A percentile compares a stretch with the other conserved stretches of the same genome.
Evolutionary conservation across 1,284 basidiomycete species (phyloP).

Genomic region (Ceratobasidium theobromae): DNA sequence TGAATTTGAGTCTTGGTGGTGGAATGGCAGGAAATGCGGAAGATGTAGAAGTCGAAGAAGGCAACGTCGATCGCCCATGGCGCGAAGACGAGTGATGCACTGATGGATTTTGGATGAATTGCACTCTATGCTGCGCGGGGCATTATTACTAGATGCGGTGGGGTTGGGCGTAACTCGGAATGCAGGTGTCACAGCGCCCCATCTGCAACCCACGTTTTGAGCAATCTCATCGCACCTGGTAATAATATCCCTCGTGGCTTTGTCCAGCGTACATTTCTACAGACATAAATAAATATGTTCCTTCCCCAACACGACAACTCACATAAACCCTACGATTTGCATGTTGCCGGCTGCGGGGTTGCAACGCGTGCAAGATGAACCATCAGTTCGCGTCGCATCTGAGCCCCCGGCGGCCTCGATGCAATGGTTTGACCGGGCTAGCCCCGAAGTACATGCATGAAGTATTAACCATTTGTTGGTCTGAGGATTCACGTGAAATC

Average conservation of each 20-base stretch:
- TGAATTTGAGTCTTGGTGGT: slow-evolving; percentile 48
- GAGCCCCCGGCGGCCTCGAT: too few species aligned
- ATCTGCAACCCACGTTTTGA: background rate
- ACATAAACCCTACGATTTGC: too few species aligned
- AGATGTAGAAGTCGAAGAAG: slow-evolving; percentile 48
- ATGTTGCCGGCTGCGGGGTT: too few species aligned
- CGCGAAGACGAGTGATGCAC: slow-evolving; percentile 44
- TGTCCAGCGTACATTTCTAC: background rate
- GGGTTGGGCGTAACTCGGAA: background rate
- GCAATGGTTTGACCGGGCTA: too few species aligned
- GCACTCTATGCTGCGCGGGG: background rate
- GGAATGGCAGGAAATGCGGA: slow-evolving; percentile 42
- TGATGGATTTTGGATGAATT: background rate
- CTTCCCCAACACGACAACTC: too few species aligned
- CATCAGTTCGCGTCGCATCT: too few species aligned
- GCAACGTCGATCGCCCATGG: slow-evolving; percentile 57
- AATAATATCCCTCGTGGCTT: background rate
- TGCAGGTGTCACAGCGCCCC: background rate
- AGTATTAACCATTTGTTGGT: too few species aligned
- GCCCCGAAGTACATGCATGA: too few species aligned
- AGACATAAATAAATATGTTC: too few species aligned
- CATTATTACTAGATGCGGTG: background rate
- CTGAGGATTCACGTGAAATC: too few species aligned
- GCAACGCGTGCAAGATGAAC: too few species aligned
- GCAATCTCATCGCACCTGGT: background rate